phyloP scores from a whole-genome alignment of 116 monocot species.

The Phalaenopsis hybrid region DNA sequence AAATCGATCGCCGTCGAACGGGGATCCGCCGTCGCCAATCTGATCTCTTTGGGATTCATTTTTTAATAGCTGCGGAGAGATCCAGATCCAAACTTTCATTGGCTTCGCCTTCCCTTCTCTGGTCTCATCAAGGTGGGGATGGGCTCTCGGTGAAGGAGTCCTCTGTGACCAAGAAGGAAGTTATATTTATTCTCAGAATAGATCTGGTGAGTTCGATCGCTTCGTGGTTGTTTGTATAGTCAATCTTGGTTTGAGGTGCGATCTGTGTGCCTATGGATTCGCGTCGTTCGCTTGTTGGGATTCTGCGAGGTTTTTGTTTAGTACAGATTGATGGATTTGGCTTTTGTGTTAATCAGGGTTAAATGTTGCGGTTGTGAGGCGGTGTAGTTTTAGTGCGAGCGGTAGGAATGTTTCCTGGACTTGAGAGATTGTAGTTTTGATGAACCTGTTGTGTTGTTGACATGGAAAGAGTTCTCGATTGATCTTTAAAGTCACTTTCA shows the following conservation, averaged over 20 bases:
- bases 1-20: neutral
- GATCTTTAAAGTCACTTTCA: neutral
- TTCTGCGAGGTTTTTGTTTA: neutral
- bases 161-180: neutral
- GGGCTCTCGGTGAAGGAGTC: neutral
- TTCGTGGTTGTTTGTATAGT: neutral
- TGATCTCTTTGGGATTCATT: neutral
- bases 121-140: neutral
- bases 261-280: neutral
- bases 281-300: neutral
- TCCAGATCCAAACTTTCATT: neutral
- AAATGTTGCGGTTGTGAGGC: neutral
- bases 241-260: neutral
- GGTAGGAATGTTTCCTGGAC: neutral
- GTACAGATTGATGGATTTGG: neutral
- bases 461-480: neutral
- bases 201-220: constrained; percentile 2
- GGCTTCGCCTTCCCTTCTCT: neutral
- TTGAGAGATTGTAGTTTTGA: neutral
- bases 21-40: neutral
- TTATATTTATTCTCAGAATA: neutral
- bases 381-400: neutral
- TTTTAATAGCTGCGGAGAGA: neutral
- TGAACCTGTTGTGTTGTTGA: neutral
- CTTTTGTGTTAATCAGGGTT: neutral